phyloP scores from a whole-genome alignment of 805 yeast species.

The Suhomyces canberraensis region DNA sequence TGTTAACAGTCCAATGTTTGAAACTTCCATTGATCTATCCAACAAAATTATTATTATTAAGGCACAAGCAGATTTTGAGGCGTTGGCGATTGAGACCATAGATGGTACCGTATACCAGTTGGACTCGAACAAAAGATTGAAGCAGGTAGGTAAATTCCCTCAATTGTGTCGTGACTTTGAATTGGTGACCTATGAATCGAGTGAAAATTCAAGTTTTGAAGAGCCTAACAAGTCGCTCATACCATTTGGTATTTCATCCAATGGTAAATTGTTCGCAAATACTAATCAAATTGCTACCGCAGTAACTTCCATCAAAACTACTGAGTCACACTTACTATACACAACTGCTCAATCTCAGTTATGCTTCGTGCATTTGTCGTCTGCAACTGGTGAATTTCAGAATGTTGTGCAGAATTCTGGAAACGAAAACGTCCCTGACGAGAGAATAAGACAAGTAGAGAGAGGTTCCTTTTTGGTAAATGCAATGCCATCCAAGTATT shows the following conservation, averaged over 20 bases:
- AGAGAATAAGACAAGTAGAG: slow-evolving; percentile 84
- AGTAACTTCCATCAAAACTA: slow-evolving; percentile 74
- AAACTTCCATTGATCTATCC: slow-evolving; percentile 41
- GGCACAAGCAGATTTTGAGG: slow-evolving; percentile 49
- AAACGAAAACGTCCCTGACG: slow-evolving; percentile 48
- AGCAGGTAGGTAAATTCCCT: slow-evolving; percentile 54
- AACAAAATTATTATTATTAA: slow-evolving; percentile 56
- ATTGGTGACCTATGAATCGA: slow-evolving; percentile 30
- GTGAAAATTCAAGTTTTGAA: slow-evolving; percentile 21
- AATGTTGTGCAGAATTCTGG: slow-evolving; percentile 28
- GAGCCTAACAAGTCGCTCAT: slow-evolving; percentile 14
- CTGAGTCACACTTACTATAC: slow-evolving; percentile 69
- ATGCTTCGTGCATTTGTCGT: slow-evolving; percentile 71
- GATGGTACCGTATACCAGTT: slow-evolving; percentile 56
- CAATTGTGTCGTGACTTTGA: slow-evolving; percentile 61
- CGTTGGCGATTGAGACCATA: slow-evolving; percentile 56
- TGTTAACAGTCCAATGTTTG: slow-evolving; percentile 37
- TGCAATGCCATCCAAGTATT: slow-evolving; percentile 74
- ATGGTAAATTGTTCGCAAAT: slow-evolving; percentile 72
- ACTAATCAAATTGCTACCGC: slow-evolving; percentile 59
- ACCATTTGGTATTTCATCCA: slow-evolving; percentile 71
- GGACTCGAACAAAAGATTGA: slow-evolving; percentile 23
- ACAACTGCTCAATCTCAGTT: slow-evolving; percentile 87
- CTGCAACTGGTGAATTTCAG: slow-evolving; percentile 31
- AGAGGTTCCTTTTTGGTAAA: slow-evolving; percentile 86